These are phyloP conservation scores for Scheffersomyces titani DNA, from an alignment of 1,139 yeast genomes.

Conservation along the genomic window DNA sequence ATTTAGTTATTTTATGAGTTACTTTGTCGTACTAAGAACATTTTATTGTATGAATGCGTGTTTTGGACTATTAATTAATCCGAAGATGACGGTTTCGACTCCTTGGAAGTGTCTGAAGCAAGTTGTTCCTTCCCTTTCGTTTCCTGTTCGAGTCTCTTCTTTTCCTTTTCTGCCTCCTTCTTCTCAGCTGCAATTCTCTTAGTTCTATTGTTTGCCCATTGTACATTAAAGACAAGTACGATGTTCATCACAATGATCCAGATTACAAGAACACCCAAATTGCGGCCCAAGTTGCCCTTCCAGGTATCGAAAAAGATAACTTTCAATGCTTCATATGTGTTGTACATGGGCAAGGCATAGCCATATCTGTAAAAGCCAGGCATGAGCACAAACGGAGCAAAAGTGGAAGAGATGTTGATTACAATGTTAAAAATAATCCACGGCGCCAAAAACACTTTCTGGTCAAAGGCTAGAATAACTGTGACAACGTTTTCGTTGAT, in stretches of 20 bases:
- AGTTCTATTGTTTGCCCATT: slow-evolving; percentile 5
- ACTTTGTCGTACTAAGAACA: too few species aligned
- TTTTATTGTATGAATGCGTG: background rate
- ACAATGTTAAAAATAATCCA: slow-evolving; percentile 68
- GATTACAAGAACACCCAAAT: slow-evolving; percentile 55
- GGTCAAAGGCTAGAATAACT: slow-evolving; percentile 43
- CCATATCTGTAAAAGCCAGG: slow-evolving; percentile 62
- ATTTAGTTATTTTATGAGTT: background rate
- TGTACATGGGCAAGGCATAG: slow-evolving; percentile 65
- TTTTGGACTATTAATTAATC: background rate
- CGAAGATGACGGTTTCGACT: background rate
- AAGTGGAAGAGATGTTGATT: slow-evolving; percentile 59
- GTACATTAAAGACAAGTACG: slow-evolving; percentile 11
- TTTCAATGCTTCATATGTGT: slow-evolving; percentile 55
- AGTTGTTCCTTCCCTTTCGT: background rate
- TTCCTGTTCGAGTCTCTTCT: background rate
- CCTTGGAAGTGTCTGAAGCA: background rate
- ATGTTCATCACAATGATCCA: slow-evolving; percentile 57
- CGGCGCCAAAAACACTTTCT: slow-evolving; percentile 52
- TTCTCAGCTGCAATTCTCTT: slow-evolving; percentile 4
- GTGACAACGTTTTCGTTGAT: slow-evolving; percentile 61
- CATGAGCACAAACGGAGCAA: slow-evolving; percentile 56
- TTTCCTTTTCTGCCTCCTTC: slow-evolving; percentile 5
- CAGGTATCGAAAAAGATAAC: slow-evolving; percentile 59
- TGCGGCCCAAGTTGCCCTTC: slow-evolving; percentile 57